These are phyloP conservation scores for Sporothrix curviconia DNA, from an alignment of 2,329 filamentous ascomycete species.

Conservation along the genomic window DNA sequence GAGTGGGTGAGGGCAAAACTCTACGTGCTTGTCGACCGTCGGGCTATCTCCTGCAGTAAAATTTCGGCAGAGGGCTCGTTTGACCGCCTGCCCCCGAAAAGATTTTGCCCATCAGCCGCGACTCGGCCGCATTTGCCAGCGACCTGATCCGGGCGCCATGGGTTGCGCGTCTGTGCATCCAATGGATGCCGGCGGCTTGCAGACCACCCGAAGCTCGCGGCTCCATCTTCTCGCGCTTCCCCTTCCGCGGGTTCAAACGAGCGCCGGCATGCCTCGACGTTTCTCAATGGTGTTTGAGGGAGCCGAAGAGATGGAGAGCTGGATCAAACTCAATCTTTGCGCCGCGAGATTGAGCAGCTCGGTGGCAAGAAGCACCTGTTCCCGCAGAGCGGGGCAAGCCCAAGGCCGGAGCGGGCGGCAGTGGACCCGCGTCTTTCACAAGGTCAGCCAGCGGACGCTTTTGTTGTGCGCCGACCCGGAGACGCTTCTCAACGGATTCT, in stretches of 20 bases:
- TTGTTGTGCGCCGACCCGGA: conserved; percentile 42
- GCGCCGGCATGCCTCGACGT: conserved; percentile 52
- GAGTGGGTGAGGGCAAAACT: conserved; percentile 68
- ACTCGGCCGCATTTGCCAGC: conserved; percentile 73
- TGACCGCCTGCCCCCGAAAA: conserved; percentile 69
- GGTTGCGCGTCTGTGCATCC: conserved; percentile 69
- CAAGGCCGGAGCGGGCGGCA: conserved; percentile 35
- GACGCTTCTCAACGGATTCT: conserved; percentile 39
- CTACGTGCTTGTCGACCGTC: conserved; percentile 64
- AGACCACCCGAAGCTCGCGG: conserved; percentile 45
- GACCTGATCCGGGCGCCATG: conserved; percentile 78
- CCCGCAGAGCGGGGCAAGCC: conserved; percentile 53
- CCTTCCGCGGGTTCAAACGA: conserved; percentile 52
- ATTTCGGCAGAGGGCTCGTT: conserved; percentile 61
- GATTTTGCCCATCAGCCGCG: conserved; percentile 62
- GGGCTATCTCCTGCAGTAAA: conserved; percentile 70
- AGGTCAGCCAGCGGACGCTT: conserved; percentile 41
- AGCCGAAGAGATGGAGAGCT: conserved; percentile 68
- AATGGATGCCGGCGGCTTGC: conserved; percentile 52
- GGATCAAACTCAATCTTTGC: conserved; percentile 63
- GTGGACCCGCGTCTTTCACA: conserved; percentile 31
- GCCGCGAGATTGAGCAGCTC: conserved; percentile 62
- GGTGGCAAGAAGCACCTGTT: conserved; percentile 60
- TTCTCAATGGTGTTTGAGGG: conserved; percentile 68
- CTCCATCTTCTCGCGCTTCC: conserved; percentile 59